Conservation (phyloP, 2,329 filamentous ascomycete genomes). For the Fonsecaea pedrosoi region DNA sequence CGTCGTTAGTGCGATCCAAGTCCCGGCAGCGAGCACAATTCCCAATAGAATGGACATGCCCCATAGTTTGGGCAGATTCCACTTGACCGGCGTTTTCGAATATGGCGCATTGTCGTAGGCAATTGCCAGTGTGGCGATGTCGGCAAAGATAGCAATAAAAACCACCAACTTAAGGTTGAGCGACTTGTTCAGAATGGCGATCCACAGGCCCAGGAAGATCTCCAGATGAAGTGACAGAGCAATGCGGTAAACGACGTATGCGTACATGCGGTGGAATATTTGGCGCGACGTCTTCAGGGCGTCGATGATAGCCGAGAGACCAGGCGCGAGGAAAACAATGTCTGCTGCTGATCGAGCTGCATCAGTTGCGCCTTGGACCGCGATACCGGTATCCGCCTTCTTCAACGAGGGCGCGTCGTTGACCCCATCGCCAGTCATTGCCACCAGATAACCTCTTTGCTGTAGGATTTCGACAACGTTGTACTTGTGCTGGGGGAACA, state of each 20-base stretch:
- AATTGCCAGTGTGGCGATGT: constrained; percentile 89
- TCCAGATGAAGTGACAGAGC: constrained; percentile 88
- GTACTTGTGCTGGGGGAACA: constrained; percentile 95
- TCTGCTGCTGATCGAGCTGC: constrained; percentile 89
- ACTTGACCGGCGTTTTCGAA: constrained; percentile 86
- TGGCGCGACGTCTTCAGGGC: constrained; percentile 91
- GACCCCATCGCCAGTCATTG: constrained; percentile 96
- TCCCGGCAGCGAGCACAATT: constrained; percentile 78
- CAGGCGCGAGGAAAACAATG: constrained; percentile 91
- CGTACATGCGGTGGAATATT: constrained; percentile 97
- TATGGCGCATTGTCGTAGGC: constrained; percentile 92
- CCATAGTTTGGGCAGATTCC: constrained; percentile 94
- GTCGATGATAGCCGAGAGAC: constrained; percentile 90
- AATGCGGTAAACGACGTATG: constrained; percentile 94
- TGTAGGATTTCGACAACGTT: constrained; percentile 92
- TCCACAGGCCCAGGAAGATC: constrained; percentile 91
- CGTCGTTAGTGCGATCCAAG: constrained; percentile 88
- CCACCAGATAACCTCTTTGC: constrained; percentile 90
- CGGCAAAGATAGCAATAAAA: constrained; percentile 93
- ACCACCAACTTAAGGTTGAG: constrained; percentile 87
- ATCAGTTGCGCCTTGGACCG: constrained; percentile 89
- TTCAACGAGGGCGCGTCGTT: constrained; percentile 92
- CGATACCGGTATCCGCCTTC: constrained; percentile 96
- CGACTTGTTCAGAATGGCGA: constrained; percentile 81
- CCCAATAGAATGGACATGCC: constrained; percentile 88